Evolutionary conservation across 2,329 filamentous ascomycete genomes (phyloP), one percentile per base, ranked within the genome.

Genomic region (Thelonectria olida): DNA sequence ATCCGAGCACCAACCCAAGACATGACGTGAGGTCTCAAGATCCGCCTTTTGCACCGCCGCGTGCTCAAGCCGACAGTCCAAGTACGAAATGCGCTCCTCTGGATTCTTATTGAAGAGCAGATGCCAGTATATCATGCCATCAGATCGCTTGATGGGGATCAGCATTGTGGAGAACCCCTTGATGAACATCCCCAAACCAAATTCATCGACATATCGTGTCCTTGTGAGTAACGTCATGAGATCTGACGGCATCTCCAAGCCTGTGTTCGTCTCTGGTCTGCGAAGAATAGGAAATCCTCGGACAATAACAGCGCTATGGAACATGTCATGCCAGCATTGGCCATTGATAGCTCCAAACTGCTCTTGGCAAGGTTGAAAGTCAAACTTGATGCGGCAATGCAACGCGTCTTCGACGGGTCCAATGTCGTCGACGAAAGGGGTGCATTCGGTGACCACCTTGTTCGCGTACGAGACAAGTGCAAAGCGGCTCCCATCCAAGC

Each of bases 141-240:
- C 27, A n/a, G 8, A 27, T 31, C 9, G n/a, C 13, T 47, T 28
- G 4, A 41, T 54, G 4, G 50, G 54, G 15, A 56, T 25, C 10
- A 62, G 41, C 51, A 62, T 55, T n/a, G 51, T 36, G 2, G 62
- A 59, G 20, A 65, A 65, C 9, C 55, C 58, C 27, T 65, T 65
- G 41, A 65, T 28, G 41, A 22, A 59, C 4, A 55, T 8, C 6
- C n/a, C 41, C 1, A n/a, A 31, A 9, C 50, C 27, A 38, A 59
- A 65, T 12, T 20, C n/a, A 10, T 52, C 19, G 2, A 60, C 20
- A 9, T 48, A 45, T 7, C 27, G 17, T 7, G 55, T 45, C 48
- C 55, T 31, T 7, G 53, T 41, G 15, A 62, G 25, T 34, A 7
- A 13, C 15, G 45, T 39, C 39, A 57, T 49, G 17, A 55, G 53